Evolutionary conservation across 768 basidiomycete species (phyloP).

Genomic region (Phanerodontia chrysosporium): DNA sequence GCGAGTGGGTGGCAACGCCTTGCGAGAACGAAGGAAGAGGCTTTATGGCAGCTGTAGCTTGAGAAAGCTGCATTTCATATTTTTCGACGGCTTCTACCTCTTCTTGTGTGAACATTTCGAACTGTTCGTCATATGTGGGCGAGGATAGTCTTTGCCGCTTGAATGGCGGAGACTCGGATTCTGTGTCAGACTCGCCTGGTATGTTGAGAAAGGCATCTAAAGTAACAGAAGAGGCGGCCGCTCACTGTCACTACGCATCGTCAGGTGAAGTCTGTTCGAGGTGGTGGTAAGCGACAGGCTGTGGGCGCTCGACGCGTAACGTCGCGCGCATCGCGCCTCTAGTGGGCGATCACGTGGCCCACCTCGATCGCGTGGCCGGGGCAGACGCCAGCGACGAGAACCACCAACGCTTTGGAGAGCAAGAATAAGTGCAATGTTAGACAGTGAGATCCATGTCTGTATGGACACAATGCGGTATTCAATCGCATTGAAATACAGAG

Average conservation of each 20-base stretch:
- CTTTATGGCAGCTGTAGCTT: conserved; percentile 1
- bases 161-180: not conserved
- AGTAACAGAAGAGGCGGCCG: not conserved
- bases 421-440: too few species aligned
- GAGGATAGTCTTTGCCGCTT: conserved; percentile 66
- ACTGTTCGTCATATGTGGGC: conserved; percentile 50
- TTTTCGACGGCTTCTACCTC: conserved; percentile 43
- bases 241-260: not conserved
- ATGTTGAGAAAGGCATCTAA: not conserved
- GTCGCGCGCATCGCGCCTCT: not conserved
- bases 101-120: conserved; percentile 42
- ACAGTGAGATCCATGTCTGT: too few species aligned
- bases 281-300: not conserved
- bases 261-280: not conserved
- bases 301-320: not conserved
- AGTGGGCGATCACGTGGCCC: not conserved
- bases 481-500: too few species aligned
- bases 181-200: conserved; percentile 6
- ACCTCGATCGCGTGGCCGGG: not conserved
- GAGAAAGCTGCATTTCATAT: conserved; percentile 13
- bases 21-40: not conserved
- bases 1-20: not conserved
- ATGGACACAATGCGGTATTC: too few species aligned
- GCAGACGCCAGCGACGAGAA: too few species aligned
- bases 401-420: too few species aligned